A percentile compares a stretch with the other conserved stretches of the same genome.
Conservation (phyloP, 495 filamentous ascomycete species). For the Talaromyces wortmannii region DNA sequence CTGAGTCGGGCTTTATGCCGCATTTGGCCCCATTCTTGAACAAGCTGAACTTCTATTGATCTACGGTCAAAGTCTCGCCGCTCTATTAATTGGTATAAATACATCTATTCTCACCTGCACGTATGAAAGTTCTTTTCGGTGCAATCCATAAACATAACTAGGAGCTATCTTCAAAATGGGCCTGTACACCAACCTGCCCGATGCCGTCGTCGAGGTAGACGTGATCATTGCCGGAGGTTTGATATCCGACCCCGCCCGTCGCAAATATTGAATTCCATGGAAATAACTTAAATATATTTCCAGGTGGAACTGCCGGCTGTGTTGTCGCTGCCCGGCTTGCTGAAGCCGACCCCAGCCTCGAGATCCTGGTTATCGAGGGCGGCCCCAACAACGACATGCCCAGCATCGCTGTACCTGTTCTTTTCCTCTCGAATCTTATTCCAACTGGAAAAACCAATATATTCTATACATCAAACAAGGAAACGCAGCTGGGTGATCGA, state of each 20-base stretch:
- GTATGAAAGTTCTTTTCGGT: too few relatives aligned
- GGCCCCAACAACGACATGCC: conserved; percentile 5
- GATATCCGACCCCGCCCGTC: background rate
- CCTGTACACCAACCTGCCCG: background rate
- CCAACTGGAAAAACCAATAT: conserved; percentile 4
- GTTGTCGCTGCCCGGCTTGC: conserved; percentile 5
- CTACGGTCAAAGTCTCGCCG: too few relatives aligned
- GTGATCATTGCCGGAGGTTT: conserved; percentile 7
- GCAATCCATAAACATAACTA: background rate
- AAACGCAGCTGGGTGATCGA: conserved; percentile 30
- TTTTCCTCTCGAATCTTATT: conserved; percentile 1
- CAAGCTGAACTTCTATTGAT: too few relatives aligned
- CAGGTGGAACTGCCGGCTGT: conserved; percentile 6
- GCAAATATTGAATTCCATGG: background rate
- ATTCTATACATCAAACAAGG: conserved; percentile 11
- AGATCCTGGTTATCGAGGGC: conserved; percentile 6
- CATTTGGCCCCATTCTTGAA: too few relatives aligned
- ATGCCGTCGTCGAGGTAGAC: conserved; percentile 2
- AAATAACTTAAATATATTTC: background rate
- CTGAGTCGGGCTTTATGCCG: too few relatives aligned
- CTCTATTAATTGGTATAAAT: too few relatives aligned
- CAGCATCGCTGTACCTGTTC: background rate
- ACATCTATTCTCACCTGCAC: too few relatives aligned
- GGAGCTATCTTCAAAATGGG: background rate
- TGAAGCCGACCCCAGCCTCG: conserved; percentile 4